Evolutionary conservation across 257 asterid species (phyloP).

Genomic region (Salvia miltiorrhiza): DNA sequence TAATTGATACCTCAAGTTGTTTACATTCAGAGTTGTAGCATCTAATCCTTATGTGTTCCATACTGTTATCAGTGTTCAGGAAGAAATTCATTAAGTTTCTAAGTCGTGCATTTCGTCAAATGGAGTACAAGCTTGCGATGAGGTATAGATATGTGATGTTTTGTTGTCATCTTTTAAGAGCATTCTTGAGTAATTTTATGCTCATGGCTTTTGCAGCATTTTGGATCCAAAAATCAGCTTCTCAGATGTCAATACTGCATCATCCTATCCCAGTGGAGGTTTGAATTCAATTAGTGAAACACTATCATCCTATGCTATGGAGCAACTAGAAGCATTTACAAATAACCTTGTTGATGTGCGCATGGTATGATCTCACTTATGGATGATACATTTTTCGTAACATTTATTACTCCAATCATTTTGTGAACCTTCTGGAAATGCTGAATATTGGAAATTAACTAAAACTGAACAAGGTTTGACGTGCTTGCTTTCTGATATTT

Average conservation of each 20-base stretch:
- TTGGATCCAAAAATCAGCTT: conserved; percentile 84
- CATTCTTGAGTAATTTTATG: conserved; percentile 19
- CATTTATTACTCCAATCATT: too few relatives aligned
- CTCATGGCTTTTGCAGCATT: conserved; percentile 52
- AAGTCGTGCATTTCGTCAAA: conserved; percentile 48
- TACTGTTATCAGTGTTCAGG: conserved; percentile 53
- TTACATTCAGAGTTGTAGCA: neutral
- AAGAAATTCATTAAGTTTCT: conserved; percentile 50
- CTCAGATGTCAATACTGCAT: conserved; percentile 40
- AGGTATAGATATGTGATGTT: conserved; percentile 44
- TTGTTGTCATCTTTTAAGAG: conserved; percentile 12
- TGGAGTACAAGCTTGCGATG: conserved; percentile 99
- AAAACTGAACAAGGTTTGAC: neutral
- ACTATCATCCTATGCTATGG: conserved; percentile 54
- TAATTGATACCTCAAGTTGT: neutral
- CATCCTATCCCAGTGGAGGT: conserved; percentile 41
- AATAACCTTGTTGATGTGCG: conserved; percentile 59
- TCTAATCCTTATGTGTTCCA: conserved; percentile 3
- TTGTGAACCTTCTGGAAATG: too few relatives aligned
- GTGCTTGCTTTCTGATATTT: conserved; percentile 1
- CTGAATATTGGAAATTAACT: too few relatives aligned
- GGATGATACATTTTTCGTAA: too few relatives aligned
- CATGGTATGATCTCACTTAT: conserved; percentile 43
- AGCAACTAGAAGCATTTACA: conserved; percentile 71
- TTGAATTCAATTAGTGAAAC: conserved; percentile 44